Percentiles rank a stretch among this genome's conserved stretches.
Conservation (phyloP, 1,284 basidiomycete species). For the Fomitopsis pinicola region DNA sequence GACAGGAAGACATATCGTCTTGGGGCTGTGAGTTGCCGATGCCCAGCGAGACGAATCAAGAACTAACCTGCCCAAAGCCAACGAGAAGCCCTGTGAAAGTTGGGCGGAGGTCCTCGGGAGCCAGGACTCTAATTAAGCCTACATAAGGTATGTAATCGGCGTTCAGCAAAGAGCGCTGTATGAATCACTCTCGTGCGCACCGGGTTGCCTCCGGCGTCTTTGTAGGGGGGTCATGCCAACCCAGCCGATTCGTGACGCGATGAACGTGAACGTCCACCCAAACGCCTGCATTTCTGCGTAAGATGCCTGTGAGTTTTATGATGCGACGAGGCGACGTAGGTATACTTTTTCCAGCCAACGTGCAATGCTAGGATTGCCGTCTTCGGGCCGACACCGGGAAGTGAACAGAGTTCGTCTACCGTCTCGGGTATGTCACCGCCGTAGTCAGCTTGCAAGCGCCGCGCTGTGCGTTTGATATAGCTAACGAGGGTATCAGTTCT, state of each 20-base stretch:
- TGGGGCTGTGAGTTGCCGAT: no score
- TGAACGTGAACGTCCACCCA: slow-evolving; percentile 98
- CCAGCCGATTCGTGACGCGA: slow-evolving; percentile 87
- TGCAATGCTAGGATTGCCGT: slow-evolving; percentile 88
- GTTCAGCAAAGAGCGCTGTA: neutral
- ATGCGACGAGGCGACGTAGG: neutral
- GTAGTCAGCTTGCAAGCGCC: slow-evolving; percentile 62
- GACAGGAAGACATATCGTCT: slow-evolving; percentile 81
- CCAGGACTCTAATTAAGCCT: slow-evolving; percentile 91
- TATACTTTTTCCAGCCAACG: slow-evolving; percentile 77
- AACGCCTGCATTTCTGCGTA: slow-evolving; percentile 79
- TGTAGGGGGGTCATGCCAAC: slow-evolving; percentile 86
- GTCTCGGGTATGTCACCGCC: slow-evolving; percentile 83
- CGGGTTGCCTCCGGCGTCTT: slow-evolving; percentile 87
- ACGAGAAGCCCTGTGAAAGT: slow-evolving; percentile 89
- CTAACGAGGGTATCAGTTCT: slow-evolving; percentile 28
- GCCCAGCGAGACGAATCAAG: neutral
- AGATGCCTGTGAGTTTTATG: no score
- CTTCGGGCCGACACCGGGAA: slow-evolving; percentile 89
- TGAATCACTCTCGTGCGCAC: slow-evolving; percentile 27
- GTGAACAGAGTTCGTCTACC: slow-evolving; percentile 77
- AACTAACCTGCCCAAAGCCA: slow-evolving; percentile 83
- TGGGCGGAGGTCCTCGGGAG: slow-evolving; percentile 73
- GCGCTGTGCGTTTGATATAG: slow-evolving; percentile 73
- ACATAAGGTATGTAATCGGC: neutral